Evolutionary conservation across 345 rosid species (phyloP).

Genomic region (Eutrema yunnanense): DNA sequence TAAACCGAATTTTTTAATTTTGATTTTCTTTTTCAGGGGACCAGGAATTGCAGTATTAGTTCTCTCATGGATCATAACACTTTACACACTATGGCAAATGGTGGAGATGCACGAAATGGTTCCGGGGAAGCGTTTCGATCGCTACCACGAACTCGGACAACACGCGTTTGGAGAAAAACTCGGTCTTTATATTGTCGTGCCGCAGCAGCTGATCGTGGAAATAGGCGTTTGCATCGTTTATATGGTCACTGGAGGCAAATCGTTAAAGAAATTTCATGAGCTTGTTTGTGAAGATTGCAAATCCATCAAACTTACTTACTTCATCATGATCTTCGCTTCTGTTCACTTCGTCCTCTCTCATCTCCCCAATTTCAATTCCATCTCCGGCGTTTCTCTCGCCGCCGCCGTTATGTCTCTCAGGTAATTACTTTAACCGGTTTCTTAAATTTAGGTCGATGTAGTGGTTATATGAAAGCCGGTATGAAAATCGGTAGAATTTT

Average conservation of each 20-base stretch:
- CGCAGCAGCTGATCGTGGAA: conserved; percentile 67
- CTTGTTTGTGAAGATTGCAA: conserved; percentile 35
- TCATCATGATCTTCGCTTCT: conserved; percentile 76
- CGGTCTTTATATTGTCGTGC: conserved; percentile 72
- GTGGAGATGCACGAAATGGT: conserved; percentile 91
- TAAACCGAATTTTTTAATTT: background rate
- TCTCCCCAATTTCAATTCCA: conserved; percentile 77
- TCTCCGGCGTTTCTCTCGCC: conserved; percentile 67
- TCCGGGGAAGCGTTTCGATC: conserved; percentile 59
- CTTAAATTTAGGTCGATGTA: background rate
- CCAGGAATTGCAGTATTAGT: conserved; percentile 21
- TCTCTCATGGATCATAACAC: conserved; percentile 29
- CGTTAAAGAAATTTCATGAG: conserved; percentile 53
- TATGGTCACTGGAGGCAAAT: conserved; percentile 86
- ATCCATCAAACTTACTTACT: conserved; percentile 46
- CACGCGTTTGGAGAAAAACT: conserved; percentile 77
- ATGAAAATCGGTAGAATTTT: background rate
- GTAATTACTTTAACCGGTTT: conserved; percentile 25
- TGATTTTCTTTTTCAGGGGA: conserved; percentile 1
- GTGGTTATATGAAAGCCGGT: background rate
- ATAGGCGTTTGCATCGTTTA: conserved; percentile 68
- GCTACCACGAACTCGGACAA: conserved; percentile 83
- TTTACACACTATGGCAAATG: conserved; percentile 74
- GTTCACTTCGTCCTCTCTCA: conserved; percentile 78
- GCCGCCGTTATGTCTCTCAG: conserved; percentile 82